Base-by-base conservation (phyloP, 352 stramenopile genomes). In the Pythium apleroticum region DNA sequence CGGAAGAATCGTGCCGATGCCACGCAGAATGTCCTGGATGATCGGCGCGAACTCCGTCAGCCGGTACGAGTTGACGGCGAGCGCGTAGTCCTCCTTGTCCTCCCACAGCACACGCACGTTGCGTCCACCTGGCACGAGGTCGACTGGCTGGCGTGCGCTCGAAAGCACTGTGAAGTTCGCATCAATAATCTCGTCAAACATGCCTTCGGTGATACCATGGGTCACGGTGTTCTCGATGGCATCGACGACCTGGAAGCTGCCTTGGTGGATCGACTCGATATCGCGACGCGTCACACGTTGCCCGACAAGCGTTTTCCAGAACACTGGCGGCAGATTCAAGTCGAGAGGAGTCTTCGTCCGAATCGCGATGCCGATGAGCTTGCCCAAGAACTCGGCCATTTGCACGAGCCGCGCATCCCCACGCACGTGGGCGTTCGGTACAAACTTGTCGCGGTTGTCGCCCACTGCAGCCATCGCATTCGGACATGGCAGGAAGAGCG, bases 361-460 rank as follows among this genome's bases (percentile, higher is more conserved):
- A 33, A 98, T 88, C 22, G 92, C 91, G 49, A 98, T 91, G 22
- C 95, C 95, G 61, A 97, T 97, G 19, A 98, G 77, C 64, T 98
- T 98, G 17, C 95, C 95, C 15, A 98, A 77, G 65, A 98, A 98
- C 61, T 97, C 86, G 39, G 94, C 92, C 93, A 98, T 98, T 24
- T 89, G 76, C 0, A 96, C 68, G 9, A 86, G 75, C 12, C 78
- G 74, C 19, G 75, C 60, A 50, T 87, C 75, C 19, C 62, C 68
- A 28, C 76, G 74, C 22, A 89, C 54, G 43, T 91, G 79, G 2
- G 79, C 75, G 48, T 93, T 95, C 0, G 86, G 86, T 7, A 96
- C 81, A 58, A 89, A 95, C 39, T 88, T 66, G 63, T 98, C 94
- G 11, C 89, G 87, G 54, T 98, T 97, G 52, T 96, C 79, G 15